Conservation (phyloP, 345 rosid genomes). For the Passiflora organensis region DNA sequence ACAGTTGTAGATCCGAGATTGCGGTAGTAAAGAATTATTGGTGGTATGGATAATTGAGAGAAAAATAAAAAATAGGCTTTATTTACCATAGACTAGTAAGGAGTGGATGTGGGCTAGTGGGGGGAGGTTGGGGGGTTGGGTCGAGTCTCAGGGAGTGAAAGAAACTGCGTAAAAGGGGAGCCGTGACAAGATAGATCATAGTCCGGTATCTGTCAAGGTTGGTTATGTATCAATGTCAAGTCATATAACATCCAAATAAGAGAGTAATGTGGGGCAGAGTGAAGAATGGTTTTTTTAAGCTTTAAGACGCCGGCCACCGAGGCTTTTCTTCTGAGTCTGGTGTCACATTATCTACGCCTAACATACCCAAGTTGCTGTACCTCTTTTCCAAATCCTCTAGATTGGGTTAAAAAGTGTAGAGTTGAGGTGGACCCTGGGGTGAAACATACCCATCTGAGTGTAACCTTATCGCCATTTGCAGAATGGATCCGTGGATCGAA, state of each 20-base stretch:
- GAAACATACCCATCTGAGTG: too few species aligned
- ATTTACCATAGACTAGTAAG: too few species aligned
- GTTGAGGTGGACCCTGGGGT: neutral
- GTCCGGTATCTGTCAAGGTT: neutral
- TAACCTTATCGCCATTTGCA: too few species aligned
- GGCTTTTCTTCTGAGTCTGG: neutral
- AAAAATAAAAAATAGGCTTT: too few species aligned
- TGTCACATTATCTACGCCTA: slow-evolving; percentile 17
- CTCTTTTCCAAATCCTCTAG: slow-evolving; percentile 8
- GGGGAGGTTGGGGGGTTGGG: neutral
- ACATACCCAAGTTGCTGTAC: neutral
- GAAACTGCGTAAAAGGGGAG: neutral
- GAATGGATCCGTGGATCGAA: too few species aligned
- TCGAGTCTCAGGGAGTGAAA: too few species aligned
- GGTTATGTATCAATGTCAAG: neutral
- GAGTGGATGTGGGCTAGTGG: neutral
- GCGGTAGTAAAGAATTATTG: too few species aligned
- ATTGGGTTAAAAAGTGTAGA: neutral
- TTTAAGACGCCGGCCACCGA: slow-evolving; percentile 13
- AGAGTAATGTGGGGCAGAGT: neutral
- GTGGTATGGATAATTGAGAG: too few species aligned
- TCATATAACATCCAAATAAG: too few species aligned
- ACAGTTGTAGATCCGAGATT: too few species aligned
- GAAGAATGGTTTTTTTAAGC: neutral
- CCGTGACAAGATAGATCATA: slow-evolving; percentile 18